Base-by-base conservation (phyloP, 495 filamentous ascomycete species). In the Podospora tetraspora region DNA sequence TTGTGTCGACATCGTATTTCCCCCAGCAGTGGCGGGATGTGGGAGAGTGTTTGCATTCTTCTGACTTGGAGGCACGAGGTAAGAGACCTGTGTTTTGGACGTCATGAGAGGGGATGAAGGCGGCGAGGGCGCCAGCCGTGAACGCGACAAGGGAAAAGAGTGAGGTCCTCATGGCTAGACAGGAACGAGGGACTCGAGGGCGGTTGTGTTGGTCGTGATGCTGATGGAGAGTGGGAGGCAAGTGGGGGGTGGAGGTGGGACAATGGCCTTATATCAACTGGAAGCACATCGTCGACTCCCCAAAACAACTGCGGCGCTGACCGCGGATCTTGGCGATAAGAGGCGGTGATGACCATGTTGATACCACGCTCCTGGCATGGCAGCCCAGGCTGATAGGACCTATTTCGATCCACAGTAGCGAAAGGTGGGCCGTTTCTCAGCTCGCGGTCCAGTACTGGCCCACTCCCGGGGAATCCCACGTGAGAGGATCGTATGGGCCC, bases 1-100 rank as follows among this genome's bases (percentile, higher is more conserved):
- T 70, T 24, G 74, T 76, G 68, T 75, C 68, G 57, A 75, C 66
- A 56, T 32, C 62, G 68, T 68, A 71, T 16, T 76, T 52, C 0
- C 74, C 74, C 74, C 74, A 76, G 66, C 74, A 76, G 16, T 64
- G 24, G 61, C 69, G 69, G 1, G 69, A 70, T 4, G 43, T 70
- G 5, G 69, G 56, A 2, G 52, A 23, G 61, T 70, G 61, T 25
- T 70, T 65, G 52, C 69, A 70, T 6, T 61, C 57, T 27, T 57
- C 3, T 1, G 58, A 59, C 22, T 59, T 59, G 58, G n/a, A 59
- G 58, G 11, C 22, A 23, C 57, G 57, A 13, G 29, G 27, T 12
- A 13, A 8, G 21, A 66, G 64, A 22, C n/a, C 43, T 27, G 34
- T 32, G 7, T 64, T 37, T n/a, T 57, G 34, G 37, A 27, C 22